Percentiles rank a stretch among this genome's conserved stretches.
Conservation (phyloP, 805 yeast species). For the Candida boidinii region DNA sequence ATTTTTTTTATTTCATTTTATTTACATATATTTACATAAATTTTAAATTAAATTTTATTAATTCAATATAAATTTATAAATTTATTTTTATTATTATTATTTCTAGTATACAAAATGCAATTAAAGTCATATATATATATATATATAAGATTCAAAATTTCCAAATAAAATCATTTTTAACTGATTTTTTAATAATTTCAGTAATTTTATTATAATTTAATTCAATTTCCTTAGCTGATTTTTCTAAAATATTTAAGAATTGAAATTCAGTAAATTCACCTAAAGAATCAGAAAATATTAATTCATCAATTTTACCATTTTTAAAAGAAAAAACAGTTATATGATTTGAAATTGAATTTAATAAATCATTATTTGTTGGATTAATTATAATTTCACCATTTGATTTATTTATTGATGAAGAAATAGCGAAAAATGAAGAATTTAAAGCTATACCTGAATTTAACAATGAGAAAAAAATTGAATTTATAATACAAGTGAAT, state of each 20-base stretch:
- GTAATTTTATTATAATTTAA: conserved; percentile 37
- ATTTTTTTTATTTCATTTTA: too few species aligned
- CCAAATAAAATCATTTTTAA: conserved; percentile 57
- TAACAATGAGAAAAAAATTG: conserved; percentile 62
- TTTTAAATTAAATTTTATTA: too few species aligned
- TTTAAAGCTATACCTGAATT: conserved; percentile 72
- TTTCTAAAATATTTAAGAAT: conserved; percentile 43
- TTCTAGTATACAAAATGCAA: too few species aligned
- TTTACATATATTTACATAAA: too few species aligned
- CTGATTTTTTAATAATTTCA: conserved; percentile 35
- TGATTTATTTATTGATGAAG: conserved; percentile 21
- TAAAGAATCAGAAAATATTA: conserved; percentile 63
- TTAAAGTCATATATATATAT: too few species aligned
- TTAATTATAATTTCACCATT: conserved; percentile 25
- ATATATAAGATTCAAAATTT: conserved; percentile 14
- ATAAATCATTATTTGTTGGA: conserved; percentile 40
- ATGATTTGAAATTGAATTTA: conserved; percentile 49
- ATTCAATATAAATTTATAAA: too few species aligned
- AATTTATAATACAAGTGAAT: conserved; percentile 63
- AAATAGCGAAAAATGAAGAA: conserved; percentile 51
- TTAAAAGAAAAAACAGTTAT: conserved; percentile 51
- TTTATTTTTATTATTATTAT: too few species aligned
- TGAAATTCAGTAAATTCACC: conserved; percentile 60
- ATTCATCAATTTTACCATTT: conserved; percentile 39
- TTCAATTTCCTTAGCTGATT: conserved; percentile 40